Evolutionary conservation across 2,329 filamentous ascomycete species (phyloP).

Genomic region (Colletotrichum higginsianum): DNA sequence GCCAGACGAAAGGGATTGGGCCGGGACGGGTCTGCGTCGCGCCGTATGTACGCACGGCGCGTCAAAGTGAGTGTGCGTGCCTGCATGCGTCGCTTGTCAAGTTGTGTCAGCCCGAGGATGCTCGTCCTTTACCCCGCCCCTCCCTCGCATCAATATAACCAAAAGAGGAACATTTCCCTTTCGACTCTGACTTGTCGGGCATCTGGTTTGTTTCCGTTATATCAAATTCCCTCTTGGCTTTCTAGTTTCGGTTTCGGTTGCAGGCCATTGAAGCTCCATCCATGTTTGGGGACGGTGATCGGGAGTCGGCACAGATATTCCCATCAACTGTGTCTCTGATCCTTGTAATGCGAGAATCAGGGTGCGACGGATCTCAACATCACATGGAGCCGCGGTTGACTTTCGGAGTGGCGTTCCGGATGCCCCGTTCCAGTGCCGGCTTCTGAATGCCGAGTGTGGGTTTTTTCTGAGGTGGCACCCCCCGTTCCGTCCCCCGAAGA

Average conservation of each 20-base stretch:
- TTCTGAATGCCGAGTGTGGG: neutral
- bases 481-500: neutral
- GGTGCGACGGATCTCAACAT: no score
- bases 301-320: neutral
- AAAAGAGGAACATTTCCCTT: constrained; percentile 12
- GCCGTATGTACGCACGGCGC: constrained; percentile 27
- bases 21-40: neutral
- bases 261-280: neutral
- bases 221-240: constrained; percentile 5
- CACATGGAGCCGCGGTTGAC: no score
- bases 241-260: neutral
- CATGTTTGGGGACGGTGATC: neutral
- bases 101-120: constrained; percentile 3
- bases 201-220: constrained; percentile 15
- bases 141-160: constrained; percentile 32
- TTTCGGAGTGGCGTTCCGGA: neutral
- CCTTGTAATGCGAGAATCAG: no score
- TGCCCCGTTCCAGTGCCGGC: neutral
- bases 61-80: constrained; percentile 31
- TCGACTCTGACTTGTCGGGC: neutral
- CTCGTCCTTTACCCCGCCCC: constrained; percentile 16
- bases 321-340: no score
- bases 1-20: constrained; percentile 19
- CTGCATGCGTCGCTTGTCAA: constrained; percentile 21
- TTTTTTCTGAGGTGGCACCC: neutral